Evolutionary conservation across 768 basidiomycete genomes (phyloP).

Genomic region (Serendipita sp.): DNA sequence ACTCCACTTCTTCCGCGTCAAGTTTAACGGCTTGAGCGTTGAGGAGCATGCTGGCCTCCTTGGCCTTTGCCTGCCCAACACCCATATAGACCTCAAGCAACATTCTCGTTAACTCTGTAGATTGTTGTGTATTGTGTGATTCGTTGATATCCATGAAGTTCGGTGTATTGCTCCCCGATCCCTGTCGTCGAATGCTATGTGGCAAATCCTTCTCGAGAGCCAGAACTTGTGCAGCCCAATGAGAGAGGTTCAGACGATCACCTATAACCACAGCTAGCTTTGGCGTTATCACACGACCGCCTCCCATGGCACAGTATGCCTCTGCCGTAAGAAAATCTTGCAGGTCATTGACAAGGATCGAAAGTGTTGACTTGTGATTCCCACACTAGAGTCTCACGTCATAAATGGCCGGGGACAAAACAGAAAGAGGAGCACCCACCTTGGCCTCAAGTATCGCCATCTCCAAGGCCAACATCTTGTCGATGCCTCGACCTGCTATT

Average conservation of each 20-base stretch:
- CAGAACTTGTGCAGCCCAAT: conserved; percentile 36
- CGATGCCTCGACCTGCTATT: conserved; percentile 20
- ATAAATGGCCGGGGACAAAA: conserved; percentile 4
- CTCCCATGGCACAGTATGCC: conserved; percentile 68
- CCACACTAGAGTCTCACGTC: conserved; percentile 23
- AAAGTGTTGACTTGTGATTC: conserved; percentile 46
- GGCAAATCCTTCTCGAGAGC: neutral
- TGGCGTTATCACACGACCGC: conserved; percentile 56
- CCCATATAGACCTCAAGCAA: conserved; percentile 72
- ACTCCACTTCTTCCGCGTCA: conserved; percentile 59
- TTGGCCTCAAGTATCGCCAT: conserved; percentile 64
- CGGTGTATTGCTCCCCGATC: conserved; percentile 13
- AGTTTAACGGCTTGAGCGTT: conserved; percentile 68
- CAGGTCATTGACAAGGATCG: conserved; percentile 48
- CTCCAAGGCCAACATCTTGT: conserved; percentile 47
- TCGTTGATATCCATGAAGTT: conserved; percentile 21
- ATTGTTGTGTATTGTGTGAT: conserved; percentile 33
- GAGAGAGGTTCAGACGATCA: conserved; percentile 31
- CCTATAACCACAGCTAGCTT: conserved; percentile 37
- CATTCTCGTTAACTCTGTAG: conserved; percentile 38
- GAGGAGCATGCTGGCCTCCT: conserved; percentile 49
- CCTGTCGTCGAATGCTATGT: conserved; percentile 11
- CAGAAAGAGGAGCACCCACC: conserved; percentile 24
- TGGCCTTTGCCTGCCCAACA: conserved; percentile 37
- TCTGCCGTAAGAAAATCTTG: conserved; percentile 67